Base-by-base conservation (phyloP, 345 rosid genomes). In the Stellera chamaejasme region DNA sequence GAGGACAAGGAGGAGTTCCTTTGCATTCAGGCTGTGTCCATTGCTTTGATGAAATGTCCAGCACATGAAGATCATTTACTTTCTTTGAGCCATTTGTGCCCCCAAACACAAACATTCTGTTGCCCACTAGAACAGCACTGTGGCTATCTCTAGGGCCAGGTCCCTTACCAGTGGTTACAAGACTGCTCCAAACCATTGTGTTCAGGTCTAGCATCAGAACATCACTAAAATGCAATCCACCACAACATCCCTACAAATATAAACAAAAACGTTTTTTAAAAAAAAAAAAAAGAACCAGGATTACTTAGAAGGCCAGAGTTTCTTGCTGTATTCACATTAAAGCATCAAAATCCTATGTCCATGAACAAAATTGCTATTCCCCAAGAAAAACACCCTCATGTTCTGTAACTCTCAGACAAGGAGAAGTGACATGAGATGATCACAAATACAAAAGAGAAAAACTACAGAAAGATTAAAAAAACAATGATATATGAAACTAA, bases 61-160 rank as follows among this genome's bases (percentile, higher is more conserved):
- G 59, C 12, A 83, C 45, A 53, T 86, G 90, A 45, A 86, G 76
- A 62, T 78, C 85, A 61, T 86, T 86, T 10, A 81, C 90, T 60
- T 86, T 86, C 74, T 71, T 79, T 7, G 70, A 74, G 61, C 90
- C 90, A 66, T 86, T 81, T 0, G 90, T 86, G 12, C 95, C 87
- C 13, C 95, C 95, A 28, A 83, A 86, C 12, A 86, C 80, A 1
- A 86, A 61, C 90, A 86, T 86, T 65, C 53, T 74, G 19, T 57
- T 61, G 36, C 83, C 79, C 5, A 83, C 75, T 14, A 86, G 74
- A 61, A 83, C 79, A 45, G 85, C 82, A 56, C 82, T 81, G 63
- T 86, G 95, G 69, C 95, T 86, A 64, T 86, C 95, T 57, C 95
- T 70, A 3, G 87, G 85, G 3, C 90, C 95, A 13, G 95, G 95